Evolutionary conservation across 1,284 basidiomycete genomes (phyloP).

Genomic region (Pisolithus thermaeus): DNA sequence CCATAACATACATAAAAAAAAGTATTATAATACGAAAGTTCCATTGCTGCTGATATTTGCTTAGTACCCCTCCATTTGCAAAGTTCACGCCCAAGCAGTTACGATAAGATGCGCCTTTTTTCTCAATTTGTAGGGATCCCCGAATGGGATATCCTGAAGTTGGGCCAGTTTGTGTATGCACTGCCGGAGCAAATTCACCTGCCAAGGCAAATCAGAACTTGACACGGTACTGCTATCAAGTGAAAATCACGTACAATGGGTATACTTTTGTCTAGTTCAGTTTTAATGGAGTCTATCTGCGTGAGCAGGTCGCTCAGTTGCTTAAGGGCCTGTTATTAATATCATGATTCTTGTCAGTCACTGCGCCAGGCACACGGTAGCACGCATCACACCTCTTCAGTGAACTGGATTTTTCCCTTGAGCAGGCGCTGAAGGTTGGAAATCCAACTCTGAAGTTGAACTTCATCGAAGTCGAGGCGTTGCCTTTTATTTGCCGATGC

Average conservation of each 20-base stretch:
- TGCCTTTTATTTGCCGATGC: background rate
- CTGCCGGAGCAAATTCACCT: conserved; percentile 3
- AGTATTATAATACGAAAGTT: too few relatives aligned
- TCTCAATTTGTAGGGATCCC: conserved; percentile 4
- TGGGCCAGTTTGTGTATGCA: conserved; percentile 1
- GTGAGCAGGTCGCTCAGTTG: conserved; percentile 23
- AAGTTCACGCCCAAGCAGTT: background rate
- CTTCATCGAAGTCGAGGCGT: conserved; percentile 1
- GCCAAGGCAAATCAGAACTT: background rate
- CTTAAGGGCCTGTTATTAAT: conserved; percentile 17
- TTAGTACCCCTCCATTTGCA: background rate
- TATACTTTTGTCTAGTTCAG: conserved; percentile 3
- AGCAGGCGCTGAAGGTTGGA: conserved; percentile 23
- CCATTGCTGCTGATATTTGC: too few relatives aligned
- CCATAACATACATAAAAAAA: too few relatives aligned
- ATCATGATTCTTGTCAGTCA: background rate
- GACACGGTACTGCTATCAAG: background rate
- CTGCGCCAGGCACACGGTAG: background rate
- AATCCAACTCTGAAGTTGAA: conserved; percentile 14
- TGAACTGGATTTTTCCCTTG: conserved; percentile 23
- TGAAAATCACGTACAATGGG: conserved; percentile 12
- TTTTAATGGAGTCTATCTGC: conserved; percentile 25
- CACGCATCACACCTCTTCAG: conserved; percentile 17
- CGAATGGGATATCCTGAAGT: conserved; percentile 6
- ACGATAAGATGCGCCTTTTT: background rate